These are phyloP conservation scores for Clarireedia hainanense DNA, from an alignment of 2,329 filamentous ascomycete genomes.

Conservation along the genomic window DNA sequence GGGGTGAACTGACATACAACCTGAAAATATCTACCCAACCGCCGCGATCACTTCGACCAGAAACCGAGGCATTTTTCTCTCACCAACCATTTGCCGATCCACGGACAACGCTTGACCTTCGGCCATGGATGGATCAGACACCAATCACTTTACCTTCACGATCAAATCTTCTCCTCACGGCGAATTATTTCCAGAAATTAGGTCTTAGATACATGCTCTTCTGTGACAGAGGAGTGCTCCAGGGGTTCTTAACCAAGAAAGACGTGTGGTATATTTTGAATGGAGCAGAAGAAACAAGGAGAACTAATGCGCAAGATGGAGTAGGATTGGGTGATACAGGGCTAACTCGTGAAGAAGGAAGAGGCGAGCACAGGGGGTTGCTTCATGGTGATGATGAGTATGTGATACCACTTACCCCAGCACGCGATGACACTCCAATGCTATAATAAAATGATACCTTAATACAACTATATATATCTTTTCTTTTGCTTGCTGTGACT, in stretches of 20 bases:
- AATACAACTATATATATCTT: too few species aligned
- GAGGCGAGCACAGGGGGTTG: slow-evolving; percentile 37
- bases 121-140: slow-evolving; percentile 98
- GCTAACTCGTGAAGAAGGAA: slow-evolving; percentile 32
- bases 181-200: slow-evolving; percentile 90
- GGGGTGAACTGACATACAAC: slow-evolving; percentile 80
- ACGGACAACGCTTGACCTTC: slow-evolving; percentile 69
- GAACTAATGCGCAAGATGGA: slow-evolving; percentile 31
- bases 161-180: slow-evolving; percentile 72
- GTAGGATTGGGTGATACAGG: slow-evolving; percentile 28
- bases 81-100: slow-evolving; percentile 78
- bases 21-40: slow-evolving; percentile 53
- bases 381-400: slow-evolving; percentile 32
- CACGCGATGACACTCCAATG: slow-evolving; percentile 16
- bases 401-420: slow-evolving; percentile 16
- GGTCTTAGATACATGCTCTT: slow-evolving; percentile 88
- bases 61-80: slow-evolving; percentile 76
- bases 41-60: slow-evolving; percentile 52
- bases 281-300: slow-evolving; percentile 57
- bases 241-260: slow-evolving; percentile 91
- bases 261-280: slow-evolving; percentile 93
- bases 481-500: too few species aligned
- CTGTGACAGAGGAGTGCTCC: slow-evolving; percentile 69
- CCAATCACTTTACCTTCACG: slow-evolving; percentile 80
- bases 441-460: slow-evolving; percentile 15